Evolutionary conservation across 306 rosid genomes (phyloP), one percentile per base, ranked within the genome.

Genomic region (Castanospermum australe): DNA sequence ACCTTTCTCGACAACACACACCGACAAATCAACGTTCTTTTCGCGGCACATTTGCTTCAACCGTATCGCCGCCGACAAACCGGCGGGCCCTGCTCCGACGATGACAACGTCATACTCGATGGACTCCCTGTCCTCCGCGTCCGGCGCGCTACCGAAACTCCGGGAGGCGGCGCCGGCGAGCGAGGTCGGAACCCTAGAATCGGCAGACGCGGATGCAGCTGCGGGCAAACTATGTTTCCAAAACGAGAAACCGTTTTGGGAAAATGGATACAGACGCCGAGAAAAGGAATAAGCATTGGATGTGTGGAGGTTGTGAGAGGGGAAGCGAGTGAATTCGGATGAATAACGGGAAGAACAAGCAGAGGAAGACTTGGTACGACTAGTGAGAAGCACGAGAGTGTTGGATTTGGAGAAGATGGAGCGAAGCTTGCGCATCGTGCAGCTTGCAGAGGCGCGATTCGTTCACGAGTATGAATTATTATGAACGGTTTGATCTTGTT

Each of bases 51-150:
- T 35, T 79, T 94, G 99, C 84, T 92, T 94, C 45, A 94, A 42
- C 39, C 92, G 87, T 38, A 94, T 92, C 21, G 97, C 97, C 3
- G 99, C 99, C 6, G 99, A 92, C 76, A 94, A 82, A 28, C 99
- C 97, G 13, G 99, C 97, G 6, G 97, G 97, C 61, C 99, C 99
- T 0, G 99, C 99, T 36, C 99, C 99, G 72, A 94, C 91, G 42
- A 94, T 81, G n/a, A 94, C 95, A 47, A 94, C 99, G 69, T 94
- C 99, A 68, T 92, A 92, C 22, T 92, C 86, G 30, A 94, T 84
- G 44, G 92, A 84, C 36, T 94, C 98, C 71, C 97, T 78, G 25
- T 82, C 85, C 1, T 33, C 64, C 63, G 83, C 85, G 0, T 33
- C 64, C 63, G 83, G 68, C 30, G 83, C 87, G 57, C 86, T 83